These are phyloP conservation scores for Penicillium polonicum DNA, from an alignment of 2,329 filamentous ascomycete genomes.

Conservation along the genomic window DNA sequence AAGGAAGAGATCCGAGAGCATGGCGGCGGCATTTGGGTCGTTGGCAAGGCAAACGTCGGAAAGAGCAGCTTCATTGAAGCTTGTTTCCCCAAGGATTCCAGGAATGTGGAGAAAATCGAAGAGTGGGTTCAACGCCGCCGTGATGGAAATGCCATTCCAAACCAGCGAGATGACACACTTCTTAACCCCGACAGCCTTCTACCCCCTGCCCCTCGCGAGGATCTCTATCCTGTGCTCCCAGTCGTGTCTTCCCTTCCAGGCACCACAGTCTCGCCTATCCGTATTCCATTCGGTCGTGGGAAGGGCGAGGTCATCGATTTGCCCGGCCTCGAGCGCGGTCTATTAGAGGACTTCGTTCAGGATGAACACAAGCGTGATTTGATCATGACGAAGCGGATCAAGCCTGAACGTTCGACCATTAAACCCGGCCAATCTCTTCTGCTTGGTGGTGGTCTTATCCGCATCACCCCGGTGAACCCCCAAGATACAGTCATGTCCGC, in stretches of 20 bases:
- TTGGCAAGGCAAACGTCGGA: constrained; percentile 97
- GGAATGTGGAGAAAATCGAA: constrained; percentile 43
- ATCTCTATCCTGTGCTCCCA: constrained; percentile 78
- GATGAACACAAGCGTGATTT: constrained; percentile 65
- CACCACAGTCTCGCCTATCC: constrained; percentile 92
- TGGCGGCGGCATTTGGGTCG: constrained; percentile 88
- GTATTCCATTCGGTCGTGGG: constrained; percentile 81
- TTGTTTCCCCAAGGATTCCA: constrained; percentile 74
- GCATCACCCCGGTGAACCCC: constrained; percentile 73
- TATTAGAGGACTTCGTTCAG: constrained; percentile 68
- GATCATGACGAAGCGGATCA: constrained; percentile 74
- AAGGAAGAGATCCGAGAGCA: constrained; percentile 82
- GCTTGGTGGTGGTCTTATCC: constrained; percentile 79
- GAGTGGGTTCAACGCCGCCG: constrained; percentile 35
- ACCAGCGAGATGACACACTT: constrained; percentile 17
- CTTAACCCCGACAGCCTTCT: constrained; percentile 56
- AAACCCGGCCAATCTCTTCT: constrained; percentile 77
- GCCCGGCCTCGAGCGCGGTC: constrained; percentile 75
- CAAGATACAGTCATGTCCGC: constrained; percentile 72
- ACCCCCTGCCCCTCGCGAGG: constrained; percentile 71
- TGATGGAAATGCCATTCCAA: constrained; percentile 17
- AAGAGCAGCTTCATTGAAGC: constrained; percentile 89
- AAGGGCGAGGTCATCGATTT: constrained; percentile 91
- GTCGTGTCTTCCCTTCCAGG: constrained; percentile 83
- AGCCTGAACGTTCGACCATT: constrained; percentile 70